Evolutionary conservation across 1,139 yeast genomes (phyloP).

Genomic region (Saccharomyces pastorianus): DNA sequence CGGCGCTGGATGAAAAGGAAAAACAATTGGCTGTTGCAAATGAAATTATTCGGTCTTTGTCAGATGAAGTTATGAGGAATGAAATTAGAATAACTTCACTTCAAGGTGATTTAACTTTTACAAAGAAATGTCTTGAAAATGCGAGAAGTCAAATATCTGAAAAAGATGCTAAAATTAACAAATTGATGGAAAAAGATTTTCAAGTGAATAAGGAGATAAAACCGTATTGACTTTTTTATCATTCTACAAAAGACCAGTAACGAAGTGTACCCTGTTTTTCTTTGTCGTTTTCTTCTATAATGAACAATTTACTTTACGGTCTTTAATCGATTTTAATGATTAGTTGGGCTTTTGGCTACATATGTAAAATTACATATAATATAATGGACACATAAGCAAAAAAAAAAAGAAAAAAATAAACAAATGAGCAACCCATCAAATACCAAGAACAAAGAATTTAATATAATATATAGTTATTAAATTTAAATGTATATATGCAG

Average conservation of each 20-base stretch:
- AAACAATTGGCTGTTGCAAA: conserved; percentile 7
- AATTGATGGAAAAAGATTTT: background rate
- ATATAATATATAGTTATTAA: background rate
- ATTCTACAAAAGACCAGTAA: background rate
- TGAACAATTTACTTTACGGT: background rate
- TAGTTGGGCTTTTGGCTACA: background rate
- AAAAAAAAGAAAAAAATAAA: background rate
- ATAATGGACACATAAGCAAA: background rate
- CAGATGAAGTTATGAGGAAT: conserved; percentile 16
- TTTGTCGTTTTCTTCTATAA: background rate
- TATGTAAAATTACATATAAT: background rate
- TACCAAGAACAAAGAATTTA: background rate
- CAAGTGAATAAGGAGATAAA: background rate
- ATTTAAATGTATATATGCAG: background rate
- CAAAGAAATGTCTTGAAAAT: conserved; percentile 6
- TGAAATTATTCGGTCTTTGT: conserved; percentile 9
- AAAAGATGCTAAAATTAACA: background rate
- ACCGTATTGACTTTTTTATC: background rate
- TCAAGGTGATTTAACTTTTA: conserved; percentile 10
- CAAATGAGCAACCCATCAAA: too few relatives aligned
- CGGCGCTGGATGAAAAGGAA: conserved; percentile 9
- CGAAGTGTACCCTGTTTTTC: background rate
- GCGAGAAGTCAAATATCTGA: conserved; percentile 3
- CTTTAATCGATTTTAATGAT: background rate
- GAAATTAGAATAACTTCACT: conserved; percentile 16